Evolutionary conservation across 2,329 filamentous ascomycete genomes (phyloP).

Genomic region (Cyclaneusma minus): DNA sequence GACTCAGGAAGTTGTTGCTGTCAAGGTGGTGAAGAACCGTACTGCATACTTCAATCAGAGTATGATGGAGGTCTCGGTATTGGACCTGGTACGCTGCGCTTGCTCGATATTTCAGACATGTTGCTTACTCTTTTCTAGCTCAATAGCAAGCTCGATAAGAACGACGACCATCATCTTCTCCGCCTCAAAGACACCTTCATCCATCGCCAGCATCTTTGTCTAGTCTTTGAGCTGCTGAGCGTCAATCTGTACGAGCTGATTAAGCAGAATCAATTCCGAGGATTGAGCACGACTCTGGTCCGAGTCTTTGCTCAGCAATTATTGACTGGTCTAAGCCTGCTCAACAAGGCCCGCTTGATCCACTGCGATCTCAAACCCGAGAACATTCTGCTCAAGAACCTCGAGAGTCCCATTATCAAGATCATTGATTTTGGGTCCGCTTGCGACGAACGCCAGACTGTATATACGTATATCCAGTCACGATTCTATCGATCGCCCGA

Average conservation of each 20-base stretch:
- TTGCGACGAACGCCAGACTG: constrained; percentile 94
- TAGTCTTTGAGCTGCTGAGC: constrained; percentile 91
- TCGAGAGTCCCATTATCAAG: constrained; percentile 98
- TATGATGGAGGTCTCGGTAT: constrained; percentile 99
- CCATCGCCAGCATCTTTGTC: constrained; percentile 86
- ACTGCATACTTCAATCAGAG: constrained; percentile 99
- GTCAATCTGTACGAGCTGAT: constrained; percentile 98
- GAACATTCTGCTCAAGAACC: constrained; percentile 93
- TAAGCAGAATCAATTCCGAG: constrained; percentile 98
- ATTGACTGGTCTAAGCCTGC: constrained; percentile 74
- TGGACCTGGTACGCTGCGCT: constrained; percentile 58
- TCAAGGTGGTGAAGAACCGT: constrained; percentile 98
- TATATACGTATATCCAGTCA: constrained; percentile 98
- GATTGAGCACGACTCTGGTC: constrained; percentile 89
- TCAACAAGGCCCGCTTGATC: constrained; percentile 93
- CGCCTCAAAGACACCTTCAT: constrained; percentile 97
- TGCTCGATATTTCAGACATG: not conserved
- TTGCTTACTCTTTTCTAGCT: constrained; percentile 37
- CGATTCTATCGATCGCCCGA: constrained; percentile 96
- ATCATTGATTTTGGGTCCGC: constrained; percentile 99
- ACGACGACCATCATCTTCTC: constrained; percentile 91
- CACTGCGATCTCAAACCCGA: constrained; percentile 98
- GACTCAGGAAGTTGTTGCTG: constrained; percentile 94
- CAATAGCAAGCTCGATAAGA: constrained; percentile 98
- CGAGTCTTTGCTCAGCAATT: constrained; percentile 96